Percentiles rank a stretch among this genome's conserved stretches.
Evolutionary conservation across 2,329 filamentous ascomycete species (phyloP).

Genomic region (Penicillium verrucosum): DNA sequence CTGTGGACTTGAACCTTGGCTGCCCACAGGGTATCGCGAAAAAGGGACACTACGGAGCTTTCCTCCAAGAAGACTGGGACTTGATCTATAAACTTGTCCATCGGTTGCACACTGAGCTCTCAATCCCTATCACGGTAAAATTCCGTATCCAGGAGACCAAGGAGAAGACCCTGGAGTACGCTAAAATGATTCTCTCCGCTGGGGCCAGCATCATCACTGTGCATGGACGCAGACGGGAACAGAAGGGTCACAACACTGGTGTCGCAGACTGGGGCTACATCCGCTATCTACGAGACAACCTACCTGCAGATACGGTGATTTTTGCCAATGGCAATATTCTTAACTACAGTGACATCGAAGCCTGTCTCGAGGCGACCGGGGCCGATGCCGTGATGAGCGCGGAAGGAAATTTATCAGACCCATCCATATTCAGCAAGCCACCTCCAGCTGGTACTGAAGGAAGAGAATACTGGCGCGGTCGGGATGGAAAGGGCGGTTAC

Average conservation of each 20-base stretch:
- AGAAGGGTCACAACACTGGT: conserved; percentile 94
- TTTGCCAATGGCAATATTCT: conserved; percentile 97
- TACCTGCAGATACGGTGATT: conserved; percentile 84
- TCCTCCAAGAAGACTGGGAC: conserved; percentile 88
- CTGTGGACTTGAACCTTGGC: conserved; percentile 90
- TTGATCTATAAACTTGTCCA: conserved; percentile 80
- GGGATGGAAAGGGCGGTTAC: conserved; percentile 76
- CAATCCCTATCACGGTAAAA: conserved; percentile 89
- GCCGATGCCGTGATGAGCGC: conserved; percentile 94
- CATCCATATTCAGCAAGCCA: conserved; percentile 72
- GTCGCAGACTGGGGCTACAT: conserved; percentile 89
- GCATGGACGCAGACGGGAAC: conserved; percentile 81
- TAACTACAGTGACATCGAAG: conserved; percentile 70
- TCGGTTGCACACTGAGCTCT: conserved; percentile 72
- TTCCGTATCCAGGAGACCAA: conserved; percentile 84
- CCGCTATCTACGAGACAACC: conserved; percentile 72
- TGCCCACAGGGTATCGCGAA: conserved; percentile 94
- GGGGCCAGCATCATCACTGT: conserved; percentile 93
- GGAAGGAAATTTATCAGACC: conserved; percentile 91
- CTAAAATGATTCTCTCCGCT: conserved; percentile 77
- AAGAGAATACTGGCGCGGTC: conserved; percentile 81
- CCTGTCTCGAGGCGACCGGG: conserved; percentile 76
- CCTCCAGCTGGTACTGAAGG: conserved; percentile 64
- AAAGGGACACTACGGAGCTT: conserved; percentile 88
- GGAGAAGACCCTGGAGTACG: conserved; percentile 85